Evolutionary conservation across 1,284 basidiomycete genomes (phyloP), one percentile per base, ranked within the genome.

Genomic region (Trichosporon faecale): DNA sequence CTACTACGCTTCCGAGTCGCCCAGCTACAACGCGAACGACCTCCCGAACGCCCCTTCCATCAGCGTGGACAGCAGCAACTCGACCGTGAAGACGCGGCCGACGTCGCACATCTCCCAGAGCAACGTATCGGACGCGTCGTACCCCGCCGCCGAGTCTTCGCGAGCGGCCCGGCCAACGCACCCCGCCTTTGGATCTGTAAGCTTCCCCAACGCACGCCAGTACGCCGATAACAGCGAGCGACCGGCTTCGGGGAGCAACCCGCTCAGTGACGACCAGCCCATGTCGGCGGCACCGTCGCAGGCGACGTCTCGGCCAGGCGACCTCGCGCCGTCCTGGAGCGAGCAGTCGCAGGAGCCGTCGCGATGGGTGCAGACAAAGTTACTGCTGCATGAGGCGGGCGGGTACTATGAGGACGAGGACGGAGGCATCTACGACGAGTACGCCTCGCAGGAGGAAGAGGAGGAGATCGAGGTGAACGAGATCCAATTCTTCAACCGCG

Each of bases 401-500:
- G 64, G 74, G 21, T 72, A 73, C 31, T 77, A 80, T 31, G 85
- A 85, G 16, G 85, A 86, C 3, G 85, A 85, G 29, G 77, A 77
- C 16, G 89, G 88, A 68, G 89, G 89, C 61, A 44, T 46, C 31
- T 77, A 80, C 16, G 85, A 85, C 18, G 85, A 86, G 4, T 85
- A 85, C 29, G 74, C 77, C 12, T 75, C 76, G 3, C 88, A 87
- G 69, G 89, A 89, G 61, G 88, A 82, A 55, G 84, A 83, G 35
- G 82, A 82, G 18, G 86, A 84, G 23, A 63, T 75, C 35, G 89
- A 91, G 67, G 89, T 91, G 25, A 90, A 92, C 68, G 90, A 90
- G 69, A 88, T 89, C 72, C 86, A 88, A 33, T 95, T 92, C 80
- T 90, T 96, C 80, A 94, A 97, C 80, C 91, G 93, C 57, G 89